These are phyloP conservation scores for Fusarium humuli DNA, from an alignment of 2,329 filamentous ascomycete genomes.

Conservation along the genomic window DNA sequence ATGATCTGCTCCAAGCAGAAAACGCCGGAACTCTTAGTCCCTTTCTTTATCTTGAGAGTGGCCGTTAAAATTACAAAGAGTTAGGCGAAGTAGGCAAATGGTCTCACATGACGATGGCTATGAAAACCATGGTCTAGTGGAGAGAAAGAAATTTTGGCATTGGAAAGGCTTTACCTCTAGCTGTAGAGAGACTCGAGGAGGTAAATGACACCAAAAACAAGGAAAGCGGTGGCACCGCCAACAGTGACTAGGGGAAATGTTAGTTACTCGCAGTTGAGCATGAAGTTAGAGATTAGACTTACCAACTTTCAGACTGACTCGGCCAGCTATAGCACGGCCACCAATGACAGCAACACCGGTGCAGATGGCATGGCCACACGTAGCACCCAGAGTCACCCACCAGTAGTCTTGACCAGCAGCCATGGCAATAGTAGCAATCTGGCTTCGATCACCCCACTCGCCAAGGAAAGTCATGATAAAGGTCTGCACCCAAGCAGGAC, in stretches of 20 bases:
- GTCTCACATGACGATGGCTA: conserved; percentile 18
- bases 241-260: conserved; percentile 76
- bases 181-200: conserved; percentile 80
- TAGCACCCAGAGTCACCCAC: conserved; percentile 94
- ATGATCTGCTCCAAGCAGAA: conserved; percentile 13
- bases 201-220: conserved; percentile 93
- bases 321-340: conserved; percentile 90
- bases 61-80: conserved; percentile 42
- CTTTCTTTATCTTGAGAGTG: conserved; percentile 6
- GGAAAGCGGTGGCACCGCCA: conserved; percentile 89
- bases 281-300: conserved; percentile 59
- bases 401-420: conserved; percentile 98
- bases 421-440: conserved; percentile 99
- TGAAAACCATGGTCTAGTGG: conserved; percentile 26
- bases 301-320: conserved; percentile 96
- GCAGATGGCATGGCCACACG: conserved; percentile 87
- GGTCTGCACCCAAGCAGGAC: conserved; percentile 97
- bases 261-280: conserved; percentile 27
- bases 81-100: conserved; percentile 34
- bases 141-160: conserved; percentile 17
- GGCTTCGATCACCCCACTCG: conserved; percentile 97
- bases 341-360: conserved; percentile 92
- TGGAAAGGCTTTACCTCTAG: conserved; percentile 45
- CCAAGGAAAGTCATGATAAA: conserved; percentile 99
- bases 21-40: conserved; percentile 7